phyloP scores from a whole-genome alignment of 371 early-diverging fungal genomes.

The Saksenaea oblongispora region DNA sequence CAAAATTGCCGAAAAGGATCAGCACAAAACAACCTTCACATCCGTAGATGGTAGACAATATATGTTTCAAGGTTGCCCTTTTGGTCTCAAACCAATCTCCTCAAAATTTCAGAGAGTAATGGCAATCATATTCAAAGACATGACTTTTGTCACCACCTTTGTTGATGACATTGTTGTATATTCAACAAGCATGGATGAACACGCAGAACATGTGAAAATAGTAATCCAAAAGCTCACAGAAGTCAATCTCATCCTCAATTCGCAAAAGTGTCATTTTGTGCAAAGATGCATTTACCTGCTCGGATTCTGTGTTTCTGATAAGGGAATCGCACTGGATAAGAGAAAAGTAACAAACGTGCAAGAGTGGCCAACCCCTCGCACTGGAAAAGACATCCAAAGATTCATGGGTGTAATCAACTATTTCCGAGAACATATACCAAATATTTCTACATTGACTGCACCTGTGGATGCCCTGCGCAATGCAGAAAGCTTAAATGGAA shows the following conservation, averaged over 20 bases:
- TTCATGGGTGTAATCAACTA: constrained; percentile 31
- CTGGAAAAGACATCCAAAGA: constrained; percentile 19
- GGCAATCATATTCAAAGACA: background rate
- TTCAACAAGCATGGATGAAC: constrained; percentile 3
- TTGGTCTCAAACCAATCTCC: no score
- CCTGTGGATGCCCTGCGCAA: constrained; percentile 25
- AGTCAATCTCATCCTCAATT: constrained; percentile 23
- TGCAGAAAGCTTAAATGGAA: background rate
- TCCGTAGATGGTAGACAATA: no score
- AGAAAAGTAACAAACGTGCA: constrained; percentile 20
- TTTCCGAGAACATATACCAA: constrained; percentile 27
- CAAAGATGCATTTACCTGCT: constrained; percentile 13
- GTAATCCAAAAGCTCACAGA: constrained; percentile 16
- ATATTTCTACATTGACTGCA: constrained; percentile 13
- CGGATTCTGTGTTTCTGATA: constrained; percentile 17
- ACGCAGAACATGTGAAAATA: constrained; percentile 9
- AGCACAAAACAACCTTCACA: no score
- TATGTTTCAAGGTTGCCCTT: no score
- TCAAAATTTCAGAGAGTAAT: background rate
- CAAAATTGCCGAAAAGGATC: no score
- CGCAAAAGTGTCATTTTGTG: constrained; percentile 20
- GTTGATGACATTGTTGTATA: constrained; percentile 19
- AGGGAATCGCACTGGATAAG: constrained; percentile 13
- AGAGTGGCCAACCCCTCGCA: constrained; percentile 12
- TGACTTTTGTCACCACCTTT: constrained; percentile 7